These are phyloP conservation scores for Mucor sp. DNA, from an alignment of 371 early-diverging fungal genomes.

Conservation along the genomic window DNA sequence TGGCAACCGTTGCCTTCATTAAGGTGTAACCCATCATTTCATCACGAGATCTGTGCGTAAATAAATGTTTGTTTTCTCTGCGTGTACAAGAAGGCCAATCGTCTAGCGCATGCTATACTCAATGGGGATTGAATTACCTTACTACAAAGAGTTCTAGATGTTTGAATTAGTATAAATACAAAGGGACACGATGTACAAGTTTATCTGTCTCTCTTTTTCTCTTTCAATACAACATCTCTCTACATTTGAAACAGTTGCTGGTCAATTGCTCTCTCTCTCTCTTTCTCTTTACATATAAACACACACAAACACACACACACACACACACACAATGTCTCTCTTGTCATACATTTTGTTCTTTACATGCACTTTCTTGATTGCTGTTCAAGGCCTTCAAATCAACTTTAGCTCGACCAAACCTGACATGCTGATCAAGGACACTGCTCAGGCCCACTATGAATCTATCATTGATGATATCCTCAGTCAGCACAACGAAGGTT, in stretches of 20 bases:
- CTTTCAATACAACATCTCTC: not conserved
- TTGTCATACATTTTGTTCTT: not conserved
- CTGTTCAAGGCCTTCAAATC: constrained; percentile 8
- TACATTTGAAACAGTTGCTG: constrained; percentile 17
- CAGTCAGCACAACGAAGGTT: constrained; percentile 23
- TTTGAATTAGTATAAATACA: not conserved
- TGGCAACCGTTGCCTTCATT: not conserved
- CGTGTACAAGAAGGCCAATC: not conserved
- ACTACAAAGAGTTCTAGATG: not conserved
- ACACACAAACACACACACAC: no score
- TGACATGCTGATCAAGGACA: constrained; percentile 10
- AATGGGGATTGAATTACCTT: not conserved
- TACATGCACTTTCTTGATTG: constrained; percentile 5
- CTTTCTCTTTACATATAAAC: no score
- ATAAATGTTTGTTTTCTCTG: constrained; percentile 4
- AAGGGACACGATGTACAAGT: not conserved
- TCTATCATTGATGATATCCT: constrained; percentile 20
- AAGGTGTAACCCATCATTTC: constrained; percentile 3
- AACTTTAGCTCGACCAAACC: not conserved
- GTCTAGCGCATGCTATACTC: not conserved
- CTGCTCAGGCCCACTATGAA: constrained; percentile 22
- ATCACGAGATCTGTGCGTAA: constrained; percentile 30
- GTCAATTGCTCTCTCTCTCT: constrained; percentile 18
- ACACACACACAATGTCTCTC: not conserved
- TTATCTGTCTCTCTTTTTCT: not conserved